A percentile compares a stretch with the other conserved stretches of the same genome.
Conservation (phyloP, 306 rosid species). For the Cicer pinnatifidum region DNA sequence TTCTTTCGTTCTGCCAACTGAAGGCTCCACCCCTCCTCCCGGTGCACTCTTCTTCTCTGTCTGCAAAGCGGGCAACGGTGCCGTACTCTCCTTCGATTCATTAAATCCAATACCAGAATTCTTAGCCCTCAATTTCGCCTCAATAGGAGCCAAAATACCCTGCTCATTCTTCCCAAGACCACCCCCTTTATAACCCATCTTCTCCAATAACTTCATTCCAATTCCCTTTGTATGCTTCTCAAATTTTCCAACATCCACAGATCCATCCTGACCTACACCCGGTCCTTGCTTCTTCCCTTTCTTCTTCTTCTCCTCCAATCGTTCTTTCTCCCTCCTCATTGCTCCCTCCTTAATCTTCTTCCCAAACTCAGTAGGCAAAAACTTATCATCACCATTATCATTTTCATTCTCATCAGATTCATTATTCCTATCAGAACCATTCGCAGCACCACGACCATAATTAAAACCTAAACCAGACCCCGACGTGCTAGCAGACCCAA, state of each 20-base stretch:
- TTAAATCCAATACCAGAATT: slow-evolving; percentile 84
- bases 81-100: slow-evolving; percentile 59
- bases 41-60: slow-evolving; percentile 52
- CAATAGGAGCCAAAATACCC: slow-evolving; percentile 80
- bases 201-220: slow-evolving; percentile 77
- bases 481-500: slow-evolving; percentile 51
- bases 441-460: slow-evolving; percentile 19
- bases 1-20: slow-evolving; percentile 53
- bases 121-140: slow-evolving; percentile 82
- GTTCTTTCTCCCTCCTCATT: slow-evolving; percentile 66
- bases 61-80: slow-evolving; percentile 48
- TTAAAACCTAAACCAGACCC: slow-evolving; percentile 63
- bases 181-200: slow-evolving; percentile 96
- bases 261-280: slow-evolving; percentile 40
- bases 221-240: slow-evolving; percentile 90
- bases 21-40: slow-evolving; percentile 44
- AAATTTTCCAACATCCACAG: slow-evolving; percentile 60
- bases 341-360: slow-evolving; percentile 85
- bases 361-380: slow-evolving; percentile 82
- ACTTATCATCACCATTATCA: slow-evolving; percentile 44
- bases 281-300: slow-evolving; percentile 41
- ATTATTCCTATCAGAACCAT: slow-evolving; percentile 49
- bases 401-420: slow-evolving; percentile 45
- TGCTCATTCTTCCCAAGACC: slow-evolving; percentile 92
- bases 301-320: slow-evolving; percentile 59